Evolutionary conservation across 768 basidiomycete genomes (phyloP).

Genomic region (Boletus vermiculosoides): DNA sequence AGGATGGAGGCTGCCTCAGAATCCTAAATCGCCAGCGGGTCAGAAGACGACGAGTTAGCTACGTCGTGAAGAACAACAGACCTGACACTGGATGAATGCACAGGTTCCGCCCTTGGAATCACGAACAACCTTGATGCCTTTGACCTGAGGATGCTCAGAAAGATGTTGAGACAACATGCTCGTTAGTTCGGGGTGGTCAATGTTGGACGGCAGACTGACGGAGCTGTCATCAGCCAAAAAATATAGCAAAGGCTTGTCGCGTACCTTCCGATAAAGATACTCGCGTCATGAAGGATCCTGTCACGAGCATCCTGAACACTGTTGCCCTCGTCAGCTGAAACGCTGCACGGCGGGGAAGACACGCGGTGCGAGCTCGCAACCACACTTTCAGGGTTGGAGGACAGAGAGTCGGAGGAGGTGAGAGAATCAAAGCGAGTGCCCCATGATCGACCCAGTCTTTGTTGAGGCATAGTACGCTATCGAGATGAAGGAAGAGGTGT

Average conservation of each 20-base stretch:
- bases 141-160: slow-evolving; percentile 61
- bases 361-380: slow-evolving; percentile 5
- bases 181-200: slow-evolving; percentile 63
- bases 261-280: slow-evolving; percentile 84
- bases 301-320: slow-evolving; percentile 37
- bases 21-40: slow-evolving; percentile 40
- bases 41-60: neutral
- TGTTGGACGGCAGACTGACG: slow-evolving; percentile 63
- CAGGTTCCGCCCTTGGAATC: slow-evolving; percentile 77
- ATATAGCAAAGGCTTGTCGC: slow-evolving; percentile 1
- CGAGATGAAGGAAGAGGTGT: slow-evolving; percentile 11
- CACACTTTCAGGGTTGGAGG: slow-evolving; percentile 34
- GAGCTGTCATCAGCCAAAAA: slow-evolving; percentile 10
- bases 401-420: slow-evolving; percentile 46
- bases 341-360: slow-evolving; percentile 17
- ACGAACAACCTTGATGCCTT: slow-evolving; percentile 67
- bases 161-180: slow-evolving; percentile 64
- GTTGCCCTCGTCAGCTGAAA: slow-evolving; percentile 28
- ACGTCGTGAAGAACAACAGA: slow-evolving; percentile 31
- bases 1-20: slow-evolving; percentile 55
- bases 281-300: slow-evolving; percentile 68
- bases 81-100: slow-evolving; percentile 86
- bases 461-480: slow-evolving; percentile 43
- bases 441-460: slow-evolving; percentile 53
- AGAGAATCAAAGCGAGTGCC: slow-evolving; percentile 73